Evolutionary conservation across 2,329 filamentous ascomycete genomes (phyloP).

Genomic region (Ophiobolus disseminans): DNA sequence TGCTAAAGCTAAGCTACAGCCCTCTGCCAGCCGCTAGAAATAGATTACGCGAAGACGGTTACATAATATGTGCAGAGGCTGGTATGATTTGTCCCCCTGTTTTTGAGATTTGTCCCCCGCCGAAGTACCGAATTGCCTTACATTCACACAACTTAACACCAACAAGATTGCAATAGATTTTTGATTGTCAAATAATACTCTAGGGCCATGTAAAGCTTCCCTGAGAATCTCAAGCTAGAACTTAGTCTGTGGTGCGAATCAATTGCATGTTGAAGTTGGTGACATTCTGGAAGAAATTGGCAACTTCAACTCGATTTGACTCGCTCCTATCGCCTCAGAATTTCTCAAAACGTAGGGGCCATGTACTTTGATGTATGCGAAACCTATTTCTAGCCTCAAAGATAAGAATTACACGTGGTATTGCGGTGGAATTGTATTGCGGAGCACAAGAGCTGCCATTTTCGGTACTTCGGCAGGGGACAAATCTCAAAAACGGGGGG

Average conservation of each 20-base stretch:
- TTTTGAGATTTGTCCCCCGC: slow-evolving; percentile 4
- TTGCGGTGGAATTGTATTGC: slow-evolving; percentile 4
- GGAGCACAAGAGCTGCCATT: slow-evolving; percentile 10
- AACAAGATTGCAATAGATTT: slow-evolving; percentile 4
- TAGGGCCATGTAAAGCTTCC: slow-evolving; percentile 1
- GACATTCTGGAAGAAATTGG: slow-evolving; percentile 6
- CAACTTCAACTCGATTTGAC: slow-evolving; percentile 8
- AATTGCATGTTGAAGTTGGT: slow-evolving; percentile 7
- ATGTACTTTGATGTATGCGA: slow-evolving; percentile 6
- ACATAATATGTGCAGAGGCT: too few relatives aligned
- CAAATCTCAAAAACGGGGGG: slow-evolving; percentile 4
- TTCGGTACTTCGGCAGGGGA: slow-evolving; percentile 9
- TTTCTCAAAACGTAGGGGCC: slow-evolving; percentile 1
- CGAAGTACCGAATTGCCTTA: slow-evolving; percentile 10
- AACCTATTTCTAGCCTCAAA: slow-evolving; percentile 6
- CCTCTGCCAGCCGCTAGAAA: too few relatives aligned
- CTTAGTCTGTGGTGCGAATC: not conserved
- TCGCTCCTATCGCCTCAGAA: slow-evolving; percentile 1
- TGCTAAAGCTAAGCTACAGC: too few relatives aligned
- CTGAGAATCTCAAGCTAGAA: not conserved
- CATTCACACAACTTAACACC: slow-evolving; percentile 10
- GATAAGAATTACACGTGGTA: slow-evolving; percentile 11
- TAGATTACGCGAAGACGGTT: too few relatives aligned
- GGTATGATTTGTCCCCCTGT: slow-evolving; percentile 1
- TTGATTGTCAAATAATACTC: slow-evolving; percentile 1